Percentiles rank a stretch among this genome's conserved stretches.
Evolutionary conservation across 2,329 filamentous ascomycete species (phyloP).

Genomic region (Cladobotryum mycophilum): DNA sequence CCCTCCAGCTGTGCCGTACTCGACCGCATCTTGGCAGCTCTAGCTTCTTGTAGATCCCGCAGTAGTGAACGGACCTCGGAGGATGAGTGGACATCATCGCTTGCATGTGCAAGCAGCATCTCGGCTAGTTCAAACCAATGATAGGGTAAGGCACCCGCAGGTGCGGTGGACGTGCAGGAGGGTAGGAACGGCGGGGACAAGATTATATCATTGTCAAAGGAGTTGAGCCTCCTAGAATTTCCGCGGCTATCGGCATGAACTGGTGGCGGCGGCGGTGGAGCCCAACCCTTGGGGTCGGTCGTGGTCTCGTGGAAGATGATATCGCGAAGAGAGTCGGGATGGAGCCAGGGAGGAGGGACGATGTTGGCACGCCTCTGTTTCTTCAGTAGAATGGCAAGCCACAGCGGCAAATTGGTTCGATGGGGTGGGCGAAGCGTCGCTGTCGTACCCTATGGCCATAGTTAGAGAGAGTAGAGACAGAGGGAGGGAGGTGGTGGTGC

Average conservation of each 20-base stretch:
- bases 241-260: constrained; percentile 42
- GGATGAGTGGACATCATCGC: constrained; percentile 70
- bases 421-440: constrained; percentile 73
- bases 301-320: constrained; percentile 79
- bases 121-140: constrained; percentile 93
- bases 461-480: background rate
- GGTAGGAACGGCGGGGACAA: constrained; percentile 72
- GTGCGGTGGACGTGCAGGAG: constrained; percentile 63
- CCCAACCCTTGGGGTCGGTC: constrained; percentile 64
- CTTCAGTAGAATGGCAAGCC: constrained; percentile 92
- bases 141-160: constrained; percentile 71
- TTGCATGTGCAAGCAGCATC: constrained; percentile 75
- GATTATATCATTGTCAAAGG: constrained; percentile 23
- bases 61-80: constrained; percentile 70
- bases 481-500: background rate
- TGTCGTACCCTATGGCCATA: constrained; percentile 63
- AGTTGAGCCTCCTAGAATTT: constrained; percentile 31
- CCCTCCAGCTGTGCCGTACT: constrained; percentile 67
- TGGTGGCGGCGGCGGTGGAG: constrained; percentile 65
- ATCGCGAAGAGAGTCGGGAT: constrained; percentile 64
- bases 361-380: constrained; percentile 93
- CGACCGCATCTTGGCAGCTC: constrained; percentile 80
- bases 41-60: constrained; percentile 76
- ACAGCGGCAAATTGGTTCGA: constrained; percentile 74
- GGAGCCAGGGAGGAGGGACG: constrained; percentile 82